phyloP scores from a whole-genome alignment of 208 protist genomes.

The Trichomonas vaginalis region DNA sequence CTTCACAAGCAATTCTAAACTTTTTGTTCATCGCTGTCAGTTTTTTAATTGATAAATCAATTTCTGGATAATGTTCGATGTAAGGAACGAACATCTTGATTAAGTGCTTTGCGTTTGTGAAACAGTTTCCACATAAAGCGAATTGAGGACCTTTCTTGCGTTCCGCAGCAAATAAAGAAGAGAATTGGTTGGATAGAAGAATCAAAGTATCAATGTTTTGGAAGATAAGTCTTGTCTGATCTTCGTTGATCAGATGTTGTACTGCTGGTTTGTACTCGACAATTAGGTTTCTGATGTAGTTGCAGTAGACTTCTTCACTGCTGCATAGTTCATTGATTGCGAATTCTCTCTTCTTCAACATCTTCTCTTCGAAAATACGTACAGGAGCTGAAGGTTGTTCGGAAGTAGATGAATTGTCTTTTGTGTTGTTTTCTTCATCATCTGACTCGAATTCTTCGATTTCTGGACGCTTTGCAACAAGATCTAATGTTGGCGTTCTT shows the following conservation, averaged over 20 bases:
- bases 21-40: not conserved
- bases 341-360: not conserved
- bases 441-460: not conserved
- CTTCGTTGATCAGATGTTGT: not conserved
- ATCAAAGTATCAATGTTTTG: not conserved
- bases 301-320: not conserved
- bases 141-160: not conserved
- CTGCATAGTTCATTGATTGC: not conserved
- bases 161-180: not conserved
- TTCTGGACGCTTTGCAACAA: no score
- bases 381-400: not conserved
- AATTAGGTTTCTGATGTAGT: not conserved
- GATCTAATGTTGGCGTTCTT: no score
- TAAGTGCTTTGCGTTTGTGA: not conserved
- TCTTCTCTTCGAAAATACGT: not conserved
- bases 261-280: not conserved
- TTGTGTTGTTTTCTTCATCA: not conserved
- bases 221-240: not conserved
- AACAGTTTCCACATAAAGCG: not conserved
- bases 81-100: not conserved
- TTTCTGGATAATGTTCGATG: not conserved
- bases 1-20: not conserved
- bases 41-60: not conserved
- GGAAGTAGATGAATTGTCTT: not conserved
- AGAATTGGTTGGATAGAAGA: no score